Conservation (phyloP, 2,329 filamentous ascomycete genomes). For the Sporothrix euskadiensis region DNA sequence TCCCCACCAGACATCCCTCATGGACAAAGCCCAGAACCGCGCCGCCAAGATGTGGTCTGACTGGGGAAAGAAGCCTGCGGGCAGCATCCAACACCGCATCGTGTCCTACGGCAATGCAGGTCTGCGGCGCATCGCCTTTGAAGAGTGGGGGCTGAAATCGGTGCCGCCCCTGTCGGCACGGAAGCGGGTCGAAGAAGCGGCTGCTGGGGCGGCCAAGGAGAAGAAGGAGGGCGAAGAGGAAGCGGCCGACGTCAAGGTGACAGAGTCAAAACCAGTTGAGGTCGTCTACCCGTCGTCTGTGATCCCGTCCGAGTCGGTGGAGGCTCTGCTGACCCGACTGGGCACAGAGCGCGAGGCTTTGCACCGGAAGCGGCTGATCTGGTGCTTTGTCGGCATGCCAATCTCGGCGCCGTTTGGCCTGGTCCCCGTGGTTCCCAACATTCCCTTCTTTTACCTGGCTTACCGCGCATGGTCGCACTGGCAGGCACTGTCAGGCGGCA, state of each 20-base stretch:
- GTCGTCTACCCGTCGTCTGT: constrained; percentile 74
- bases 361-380: constrained; percentile 75
- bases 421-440: constrained; percentile 86
- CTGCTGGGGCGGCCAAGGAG: neutral
- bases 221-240: neutral
- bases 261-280: constrained; percentile 54
- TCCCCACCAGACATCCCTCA: constrained; percentile 54
- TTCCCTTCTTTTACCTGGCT: constrained; percentile 94
- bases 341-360: constrained; percentile 78
- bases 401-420: constrained; percentile 79
- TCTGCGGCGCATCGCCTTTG: constrained; percentile 84
- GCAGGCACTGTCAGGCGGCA: constrained; percentile 80
- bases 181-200: constrained; percentile 54
- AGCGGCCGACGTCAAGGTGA: neutral
- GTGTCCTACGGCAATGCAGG: constrained; percentile 84
- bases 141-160: constrained; percentile 97
- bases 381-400: constrained; percentile 80
- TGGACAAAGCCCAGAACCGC: constrained; percentile 70
- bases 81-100: constrained; percentile 80
- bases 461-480: constrained; percentile 93
- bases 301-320: constrained; percentile 64
- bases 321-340: constrained; percentile 65
- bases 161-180: constrained; percentile 77
- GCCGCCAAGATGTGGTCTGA: constrained; percentile 76
- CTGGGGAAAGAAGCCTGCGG: constrained; percentile 81